Evolutionary conservation across 257 asterid species (phyloP).

Genomic region (Voacanga thouarsii): DNA sequence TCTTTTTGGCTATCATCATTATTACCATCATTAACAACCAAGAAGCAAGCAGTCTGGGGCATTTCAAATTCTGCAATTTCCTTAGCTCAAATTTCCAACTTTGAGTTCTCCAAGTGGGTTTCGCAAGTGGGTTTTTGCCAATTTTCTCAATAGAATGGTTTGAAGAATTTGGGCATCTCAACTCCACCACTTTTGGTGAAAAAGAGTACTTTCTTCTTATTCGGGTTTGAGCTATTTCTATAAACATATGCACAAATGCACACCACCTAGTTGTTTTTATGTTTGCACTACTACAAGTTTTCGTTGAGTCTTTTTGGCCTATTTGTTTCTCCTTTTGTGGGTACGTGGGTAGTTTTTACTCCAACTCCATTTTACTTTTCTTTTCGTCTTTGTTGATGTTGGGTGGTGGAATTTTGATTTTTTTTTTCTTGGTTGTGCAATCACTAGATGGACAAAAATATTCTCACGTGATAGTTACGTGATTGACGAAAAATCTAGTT

Average conservation of each 20-base stretch:
- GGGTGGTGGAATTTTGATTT: slow-evolving; percentile 1
- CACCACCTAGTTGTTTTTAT: not conserved
- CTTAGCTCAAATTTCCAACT: slow-evolving; percentile 38
- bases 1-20: slow-evolving; percentile 30
- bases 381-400: not conserved
- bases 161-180: slow-evolving; percentile 48
- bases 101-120: slow-evolving; percentile 37
- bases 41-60: slow-evolving; percentile 25
- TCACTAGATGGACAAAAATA: too few relatives aligned
- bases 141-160: slow-evolving; percentile 72
- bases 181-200: slow-evolving; percentile 36
- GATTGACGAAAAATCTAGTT: too few relatives aligned
- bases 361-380: not conserved
- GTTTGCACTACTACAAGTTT: not conserved
- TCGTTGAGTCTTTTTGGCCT: not conserved
- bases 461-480: too few relatives aligned
- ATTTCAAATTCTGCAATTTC: slow-evolving; percentile 41
- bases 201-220: slow-evolving; percentile 17
- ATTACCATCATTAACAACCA: slow-evolving; percentile 23
- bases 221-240: slow-evolving; percentile 15
- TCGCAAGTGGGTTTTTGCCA: slow-evolving; percentile 53
- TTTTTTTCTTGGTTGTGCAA: slow-evolving; percentile 29
- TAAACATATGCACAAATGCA: not conserved
- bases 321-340: not conserved
- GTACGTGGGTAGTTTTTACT: not conserved